Evolutionary conservation across 2,329 filamentous ascomycete species (phyloP), one percentile per base, ranked within the genome.

Genomic region (Ophiostoma australiae): DNA sequence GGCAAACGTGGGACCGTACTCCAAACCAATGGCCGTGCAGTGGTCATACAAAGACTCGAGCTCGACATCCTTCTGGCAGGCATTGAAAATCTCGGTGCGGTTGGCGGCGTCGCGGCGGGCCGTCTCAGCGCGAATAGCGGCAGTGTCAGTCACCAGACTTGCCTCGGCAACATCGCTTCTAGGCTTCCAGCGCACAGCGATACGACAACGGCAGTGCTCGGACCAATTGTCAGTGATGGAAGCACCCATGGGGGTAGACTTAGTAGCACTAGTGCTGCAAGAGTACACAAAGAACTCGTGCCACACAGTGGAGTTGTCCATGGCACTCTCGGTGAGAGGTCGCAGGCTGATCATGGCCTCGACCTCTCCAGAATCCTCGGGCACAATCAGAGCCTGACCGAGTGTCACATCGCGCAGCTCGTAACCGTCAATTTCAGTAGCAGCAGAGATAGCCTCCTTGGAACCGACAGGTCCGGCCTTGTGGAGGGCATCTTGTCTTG

Each of bases 401-500:
- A 77, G 73, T 7, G 75, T 73, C 2, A 77, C 75, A 37, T 74
- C 73, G 61, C 73, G 70, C 52, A 74, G 70, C 67, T 74, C 72
- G 52, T 70, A 74, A 15, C 72, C 72, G 11, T 70, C 70, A 23
- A 74, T 70, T 23, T 63, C 33, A 15, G 74, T 70, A 31, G 52
- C 37, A 4, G 78, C 81, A 69, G 80, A 70, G 78, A 75, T 23
- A 13, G 58, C 58, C 58, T 66, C 63, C 63, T 66, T 66, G 8
- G 20, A 37, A n/a, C 31, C 61, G 15, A 11, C 61, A n/a, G 33
- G 31, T 15, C 61, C 61, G 15, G 79, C 79, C 74, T 69, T 39
- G 10, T 15, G 33, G 5, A 72, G 70, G 23, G 76, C 71, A 44
- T 75, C 72, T 63, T 80, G 79, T 27, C 79, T 76, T 33, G 78